Evolutionary conservation across 75 land plant genomes (phyloP).

Genomic region (Cupressus sempervirens): DNA sequence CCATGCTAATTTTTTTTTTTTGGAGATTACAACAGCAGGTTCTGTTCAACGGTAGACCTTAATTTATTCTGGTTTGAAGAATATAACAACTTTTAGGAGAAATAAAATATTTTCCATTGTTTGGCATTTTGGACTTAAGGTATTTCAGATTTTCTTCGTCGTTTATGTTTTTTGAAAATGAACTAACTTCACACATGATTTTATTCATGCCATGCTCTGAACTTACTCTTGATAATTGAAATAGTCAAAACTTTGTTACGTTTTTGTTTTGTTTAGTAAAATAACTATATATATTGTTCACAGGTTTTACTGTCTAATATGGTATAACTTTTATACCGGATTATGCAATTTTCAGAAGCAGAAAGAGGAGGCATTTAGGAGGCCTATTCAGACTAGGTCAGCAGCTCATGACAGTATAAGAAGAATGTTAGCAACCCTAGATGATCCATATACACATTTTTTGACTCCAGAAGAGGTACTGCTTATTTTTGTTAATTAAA

Average conservation of each 20-base stretch:
- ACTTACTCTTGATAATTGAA: not conserved
- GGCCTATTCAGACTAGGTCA: constrained; percentile 58
- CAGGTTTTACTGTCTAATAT: constrained; percentile 4
- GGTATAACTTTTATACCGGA: constrained; percentile 13
- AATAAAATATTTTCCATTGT: not conserved
- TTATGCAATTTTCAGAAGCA: constrained; percentile 50
- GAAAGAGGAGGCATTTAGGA: constrained; percentile 55
- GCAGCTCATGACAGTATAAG: constrained; percentile 76
- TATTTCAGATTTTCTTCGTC: not conserved
- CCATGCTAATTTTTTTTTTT: not conserved
- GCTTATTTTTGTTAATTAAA: not conserved
- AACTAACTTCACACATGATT: not conserved
- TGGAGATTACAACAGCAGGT: not conserved
- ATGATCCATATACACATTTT: constrained; percentile 92
- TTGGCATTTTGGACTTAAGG: not conserved
- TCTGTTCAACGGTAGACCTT: not conserved
- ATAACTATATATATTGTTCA: not conserved
- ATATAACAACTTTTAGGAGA: not conserved
- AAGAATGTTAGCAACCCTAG: constrained; percentile 67
- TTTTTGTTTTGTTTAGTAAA: constrained; percentile 8
- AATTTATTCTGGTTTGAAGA: not conserved
- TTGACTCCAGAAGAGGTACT: constrained; percentile 71
- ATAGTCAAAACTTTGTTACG: not conserved
- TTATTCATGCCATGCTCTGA: not conserved
- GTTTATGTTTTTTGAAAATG: not conserved